Conservation (phyloP, 306 rosid genomes). For the Alnus glutinosa region DNA sequence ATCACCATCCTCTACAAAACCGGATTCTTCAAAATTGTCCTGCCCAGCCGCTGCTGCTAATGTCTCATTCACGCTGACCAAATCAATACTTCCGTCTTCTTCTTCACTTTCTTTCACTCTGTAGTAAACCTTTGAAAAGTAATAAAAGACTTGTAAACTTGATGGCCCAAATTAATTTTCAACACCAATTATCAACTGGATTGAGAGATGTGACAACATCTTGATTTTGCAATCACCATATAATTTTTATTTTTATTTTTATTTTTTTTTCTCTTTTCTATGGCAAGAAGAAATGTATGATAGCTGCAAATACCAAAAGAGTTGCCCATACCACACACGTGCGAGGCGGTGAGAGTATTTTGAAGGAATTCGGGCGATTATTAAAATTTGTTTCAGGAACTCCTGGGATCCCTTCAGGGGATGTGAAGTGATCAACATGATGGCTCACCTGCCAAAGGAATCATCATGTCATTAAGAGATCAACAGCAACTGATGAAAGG, state of each 20-base stretch:
- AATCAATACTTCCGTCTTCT: conserved; percentile 23
- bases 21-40: conserved; percentile 15
- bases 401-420: conserved; percentile 93
- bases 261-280: neutral
- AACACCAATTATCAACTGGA: neutral
- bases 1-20: conserved; percentile 18
- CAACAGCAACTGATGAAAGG: conserved; percentile 10
- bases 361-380: conserved; percentile 93
- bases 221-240: neutral
- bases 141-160: conserved; percentile 13
- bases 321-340: conserved; percentile 68
- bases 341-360: conserved; percentile 75
- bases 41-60: conserved; percentile 11
- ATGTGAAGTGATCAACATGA: conserved; percentile 75
- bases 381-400: conserved; percentile 87
- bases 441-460: conserved; percentile 68
- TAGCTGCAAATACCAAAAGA: neutral
- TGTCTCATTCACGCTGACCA: conserved; percentile 27
- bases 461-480: conserved; percentile 15
- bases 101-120: conserved; percentile 59
- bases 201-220: neutral
- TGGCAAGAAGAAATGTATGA: neutral
- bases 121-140: conserved; percentile 54
- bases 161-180: conserved; percentile 15
- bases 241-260: neutral